Evolutionary conservation across 352 stramenopile genomes (phyloP).

Genomic region (Elongisporangium senticosum): DNA sequence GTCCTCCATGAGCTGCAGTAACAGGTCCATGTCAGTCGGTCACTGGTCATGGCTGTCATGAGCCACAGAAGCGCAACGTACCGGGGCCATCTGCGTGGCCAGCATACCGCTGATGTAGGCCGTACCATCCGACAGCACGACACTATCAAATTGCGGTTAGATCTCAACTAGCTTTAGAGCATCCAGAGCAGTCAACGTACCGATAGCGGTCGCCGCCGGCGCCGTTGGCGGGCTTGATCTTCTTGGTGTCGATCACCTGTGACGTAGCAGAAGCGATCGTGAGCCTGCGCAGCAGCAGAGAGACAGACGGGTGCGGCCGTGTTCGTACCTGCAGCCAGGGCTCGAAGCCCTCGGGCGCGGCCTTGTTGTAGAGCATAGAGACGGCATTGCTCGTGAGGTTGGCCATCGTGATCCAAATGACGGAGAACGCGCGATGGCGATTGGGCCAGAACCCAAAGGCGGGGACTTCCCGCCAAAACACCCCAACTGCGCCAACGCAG

Average conservation of each 20-base stretch:
- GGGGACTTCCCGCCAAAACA: not conserved
- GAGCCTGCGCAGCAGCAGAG: not conserved
- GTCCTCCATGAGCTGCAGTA: slow-evolving; percentile 66
- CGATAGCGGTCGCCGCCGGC: slow-evolving; percentile 72
- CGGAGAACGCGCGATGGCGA: not conserved
- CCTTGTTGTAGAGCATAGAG: slow-evolving; percentile 82
- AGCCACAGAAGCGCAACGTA: slow-evolving; percentile 16
- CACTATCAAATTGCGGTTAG: slow-evolving; percentile 16
- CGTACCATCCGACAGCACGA: slow-evolving; percentile 76
- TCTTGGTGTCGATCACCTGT: slow-evolving; percentile 81
- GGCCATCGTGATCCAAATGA: slow-evolving; percentile 39
- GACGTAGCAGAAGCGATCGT: not conserved
- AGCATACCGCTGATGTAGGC: slow-evolving; percentile 87
- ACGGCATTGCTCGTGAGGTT: slow-evolving; percentile 83
- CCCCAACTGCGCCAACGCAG: not conserved
- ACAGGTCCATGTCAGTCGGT: slow-evolving; percentile 1
- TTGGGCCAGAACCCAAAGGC: not conserved
- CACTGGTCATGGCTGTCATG: not conserved
- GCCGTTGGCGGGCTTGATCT: slow-evolving; percentile 79
- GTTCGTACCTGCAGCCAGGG: slow-evolving; percentile 60
- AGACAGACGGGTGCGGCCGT: not conserved
- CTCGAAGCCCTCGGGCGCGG: slow-evolving; percentile 80
- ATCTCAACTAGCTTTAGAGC: not conserved
- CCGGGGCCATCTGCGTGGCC: slow-evolving; percentile 69
- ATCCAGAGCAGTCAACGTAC: slow-evolving; percentile 6